A percentile compares a stretch with the other conserved stretches of the same genome.
Evolutionary conservation across 2,329 filamentous ascomycete genomes (phyloP).

Genomic region (Colletotrichum simmondsii): DNA sequence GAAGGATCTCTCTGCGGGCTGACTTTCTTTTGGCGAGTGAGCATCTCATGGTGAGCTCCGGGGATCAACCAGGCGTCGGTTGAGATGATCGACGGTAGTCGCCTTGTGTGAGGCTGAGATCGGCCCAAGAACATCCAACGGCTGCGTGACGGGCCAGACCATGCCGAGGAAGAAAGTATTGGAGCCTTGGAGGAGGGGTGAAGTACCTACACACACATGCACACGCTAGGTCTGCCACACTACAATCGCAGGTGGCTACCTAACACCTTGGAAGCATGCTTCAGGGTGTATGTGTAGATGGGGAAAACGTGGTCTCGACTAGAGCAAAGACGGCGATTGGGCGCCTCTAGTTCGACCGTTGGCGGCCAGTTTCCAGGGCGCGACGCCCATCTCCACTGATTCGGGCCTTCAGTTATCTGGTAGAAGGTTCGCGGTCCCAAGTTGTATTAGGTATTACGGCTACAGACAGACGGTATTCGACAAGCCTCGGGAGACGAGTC

Average conservation of each 20-base stretch:
- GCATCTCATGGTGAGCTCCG: conserved; percentile 20
- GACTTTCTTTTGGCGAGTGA: conserved; percentile 11
- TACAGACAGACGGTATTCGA: conserved; percentile 2
- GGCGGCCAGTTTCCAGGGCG: not conserved
- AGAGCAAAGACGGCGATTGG: not conserved
- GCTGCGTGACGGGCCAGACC: conserved; percentile 4
- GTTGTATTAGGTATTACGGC: not conserved
- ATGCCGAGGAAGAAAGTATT: not conserved
- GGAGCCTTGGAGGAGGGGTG: not conserved
- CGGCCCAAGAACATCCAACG: conserved; percentile 20
- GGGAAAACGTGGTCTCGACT: not conserved
- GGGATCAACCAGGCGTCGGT: conserved; percentile 26
- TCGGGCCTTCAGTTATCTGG: not conserved
- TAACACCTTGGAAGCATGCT: conserved; percentile 10
- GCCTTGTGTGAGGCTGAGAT: conserved; percentile 31
- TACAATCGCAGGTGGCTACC: conserved; percentile 4
- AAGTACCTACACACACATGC: not conserved
- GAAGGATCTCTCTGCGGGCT: conserved; percentile 10
- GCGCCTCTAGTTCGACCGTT: conserved; percentile 8
- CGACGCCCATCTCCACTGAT: not conserved
- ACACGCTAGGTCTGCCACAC: not conserved
- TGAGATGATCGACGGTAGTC: conserved; percentile 30
- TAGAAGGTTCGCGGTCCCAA: not conserved
- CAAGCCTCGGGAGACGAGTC: conserved; percentile 8
- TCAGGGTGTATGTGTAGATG: conserved; percentile 4